Evolutionary conservation across 2,329 filamentous ascomycete species (phyloP), one percentile per base, ranked within the genome.

Genomic region (Exophiala mesophila): DNA sequence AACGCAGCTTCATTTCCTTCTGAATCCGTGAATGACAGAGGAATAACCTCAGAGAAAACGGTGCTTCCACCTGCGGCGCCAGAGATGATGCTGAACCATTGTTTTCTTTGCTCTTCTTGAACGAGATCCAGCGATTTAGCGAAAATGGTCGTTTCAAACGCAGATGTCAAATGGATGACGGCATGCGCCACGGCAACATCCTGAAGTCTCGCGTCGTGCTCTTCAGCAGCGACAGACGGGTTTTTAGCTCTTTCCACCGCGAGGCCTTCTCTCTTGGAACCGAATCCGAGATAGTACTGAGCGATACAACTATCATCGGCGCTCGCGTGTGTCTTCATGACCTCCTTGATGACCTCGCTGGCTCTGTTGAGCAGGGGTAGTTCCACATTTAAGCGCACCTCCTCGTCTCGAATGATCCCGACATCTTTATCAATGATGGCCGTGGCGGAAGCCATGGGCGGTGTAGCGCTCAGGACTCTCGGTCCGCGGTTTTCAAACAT

Each of bases 381-480:
- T 18, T 52, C 51, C 40, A 47, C 41, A 35, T 45, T 40, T 24
- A 55, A 30, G 19, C 53, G 38, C 4, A 34, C 36, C 41, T 54
- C 53, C 24, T 55, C 53, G 38, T 55, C 53, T 19, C 44, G 44
- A 30, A 55, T 55, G 23, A 55, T 55, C 13, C 53, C 53, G 8
- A 66, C 66, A 59, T 81, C 77, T 62, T 81, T 81, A 24, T 77
- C 52, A 47, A 80, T 80, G 50, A 80, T 81, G 20, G 70, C 73
- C 36, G 78, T 56, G 2, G 77, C 77, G 56, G 76, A 80, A 12
- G 74, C 75, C 24, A 79, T 60, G 0, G 77, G 77, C 49, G 71
- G 63, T 59, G 70, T 75, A 30, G 71, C 63, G 20, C 70, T 66
- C 26, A 80, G 55, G 60, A 80, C 76, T 31, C 78, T 65, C 17